Evolutionary conservation across 2,329 filamentous ascomycete genomes (phyloP).

Genomic region (Claviceps purpurea): DNA sequence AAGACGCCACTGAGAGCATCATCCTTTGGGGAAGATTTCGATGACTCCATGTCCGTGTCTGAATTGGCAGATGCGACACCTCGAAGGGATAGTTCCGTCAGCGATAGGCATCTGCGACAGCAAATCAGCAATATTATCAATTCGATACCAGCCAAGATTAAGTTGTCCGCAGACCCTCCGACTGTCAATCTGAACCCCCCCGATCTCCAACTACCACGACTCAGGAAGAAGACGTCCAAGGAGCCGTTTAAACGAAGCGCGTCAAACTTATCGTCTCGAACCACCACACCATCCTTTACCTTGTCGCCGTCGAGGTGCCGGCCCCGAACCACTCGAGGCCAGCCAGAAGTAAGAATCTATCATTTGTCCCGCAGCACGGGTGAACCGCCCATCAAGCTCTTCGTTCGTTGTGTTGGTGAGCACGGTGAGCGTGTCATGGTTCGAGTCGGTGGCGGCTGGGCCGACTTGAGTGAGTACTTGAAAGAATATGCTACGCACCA

Average conservation of each 20-base stretch:
- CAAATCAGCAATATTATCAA: constrained; percentile 70
- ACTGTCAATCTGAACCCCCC: constrained; percentile 43
- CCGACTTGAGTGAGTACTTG: constrained; percentile 86
- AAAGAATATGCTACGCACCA: constrained; percentile 90
- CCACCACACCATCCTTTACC: constrained; percentile 53
- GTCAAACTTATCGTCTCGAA: constrained; percentile 41
- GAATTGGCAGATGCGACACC: constrained; percentile 14
- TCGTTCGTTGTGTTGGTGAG: constrained; percentile 85
- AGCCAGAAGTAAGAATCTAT: constrained; percentile 78
- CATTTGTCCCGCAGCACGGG: constrained; percentile 76
- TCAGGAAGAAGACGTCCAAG: constrained; percentile 28
- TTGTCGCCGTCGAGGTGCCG: constrained; percentile 50
- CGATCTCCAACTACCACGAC: constrained; percentile 37
- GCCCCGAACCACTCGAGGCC: constrained; percentile 33
- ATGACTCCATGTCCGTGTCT: constrained; percentile 24
- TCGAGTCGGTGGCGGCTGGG: constrained; percentile 95
- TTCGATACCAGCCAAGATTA: constrained; percentile 67
- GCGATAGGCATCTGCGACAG: constrained; percentile 59
- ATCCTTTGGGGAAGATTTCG: constrained; percentile 33
- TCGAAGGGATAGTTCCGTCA: constrained; percentile 23
- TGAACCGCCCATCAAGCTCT: constrained; percentile 83
- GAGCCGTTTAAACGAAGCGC: constrained; percentile 33
- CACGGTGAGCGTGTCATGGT: constrained; percentile 92
- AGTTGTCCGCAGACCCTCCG: constrained; percentile 45
- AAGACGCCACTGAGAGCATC: constrained; percentile 30